A percentile compares a stretch with the other conserved stretches of the same genome.
phyloP scores from a whole-genome alignment of 2,329 filamentous ascomycete genomes.

The Colletotrichum sansevieriae region DNA sequence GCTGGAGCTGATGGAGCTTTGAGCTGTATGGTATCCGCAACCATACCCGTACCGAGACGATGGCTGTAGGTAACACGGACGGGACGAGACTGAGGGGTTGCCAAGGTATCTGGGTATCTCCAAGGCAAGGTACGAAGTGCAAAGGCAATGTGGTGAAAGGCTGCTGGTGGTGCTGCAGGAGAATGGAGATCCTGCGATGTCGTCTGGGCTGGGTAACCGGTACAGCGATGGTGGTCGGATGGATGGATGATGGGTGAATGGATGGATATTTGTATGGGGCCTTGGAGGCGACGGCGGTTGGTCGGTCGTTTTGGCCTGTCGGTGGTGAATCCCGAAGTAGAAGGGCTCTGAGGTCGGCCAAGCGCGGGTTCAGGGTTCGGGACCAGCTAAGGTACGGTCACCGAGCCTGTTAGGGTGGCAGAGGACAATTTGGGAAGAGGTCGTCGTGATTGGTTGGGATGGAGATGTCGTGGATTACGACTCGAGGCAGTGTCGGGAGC shows the following conservation, averaged over 20 bases:
- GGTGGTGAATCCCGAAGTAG: constrained; percentile 37
- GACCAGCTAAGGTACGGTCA: constrained; percentile 1
- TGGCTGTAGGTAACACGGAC: constrained; percentile 17
- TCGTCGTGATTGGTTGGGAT: constrained; percentile 1
- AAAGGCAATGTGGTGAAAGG: not conserved
- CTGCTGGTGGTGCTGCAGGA: constrained; percentile 22
- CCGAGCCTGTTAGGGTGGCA: constrained; percentile 19
- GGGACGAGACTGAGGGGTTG: constrained; percentile 1
- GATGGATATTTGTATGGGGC: not conserved
- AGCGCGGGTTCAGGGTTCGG: constrained; percentile 27
- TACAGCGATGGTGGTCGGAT: constrained; percentile 8
- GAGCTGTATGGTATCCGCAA: not conserved
- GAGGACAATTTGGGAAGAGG: constrained; percentile 8
- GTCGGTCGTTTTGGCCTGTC: constrained; percentile 30
- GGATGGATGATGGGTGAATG: not conserved
- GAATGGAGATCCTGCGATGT: constrained; percentile 32
- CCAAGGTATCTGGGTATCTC: constrained; percentile 13
- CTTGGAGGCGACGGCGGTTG: constrained; percentile 33
- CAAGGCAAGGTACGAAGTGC: constrained; percentile 8
- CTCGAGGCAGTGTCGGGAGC: constrained; percentile 14
- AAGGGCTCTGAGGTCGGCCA: constrained; percentile 24
- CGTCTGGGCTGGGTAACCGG: not conserved
- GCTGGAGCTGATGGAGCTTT: constrained; percentile 17
- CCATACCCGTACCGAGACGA: constrained; percentile 2
- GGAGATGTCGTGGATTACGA: constrained; percentile 28